Evolutionary conservation across 805 yeast species (phyloP), one percentile per base, ranked within the genome.

Genomic region (Yarrowia hollandica): DNA sequence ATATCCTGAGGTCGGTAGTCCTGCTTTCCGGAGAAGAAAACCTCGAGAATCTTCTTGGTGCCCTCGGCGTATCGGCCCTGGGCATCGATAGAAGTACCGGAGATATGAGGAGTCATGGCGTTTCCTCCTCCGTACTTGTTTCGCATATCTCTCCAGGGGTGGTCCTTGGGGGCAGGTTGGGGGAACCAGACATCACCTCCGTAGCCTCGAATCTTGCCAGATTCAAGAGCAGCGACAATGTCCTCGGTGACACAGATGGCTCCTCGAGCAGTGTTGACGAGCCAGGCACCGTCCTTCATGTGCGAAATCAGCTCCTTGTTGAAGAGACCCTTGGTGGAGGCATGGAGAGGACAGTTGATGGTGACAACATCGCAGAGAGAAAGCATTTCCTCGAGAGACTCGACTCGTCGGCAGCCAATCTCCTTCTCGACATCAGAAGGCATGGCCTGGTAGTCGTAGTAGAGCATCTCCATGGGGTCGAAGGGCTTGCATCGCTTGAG

Each of bases 21-120:
- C 34, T 31, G 34, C 18, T 31, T 31, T 8, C 34, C 34, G 16
- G 18, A 31, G 34, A 31, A 31, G 18, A 31, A n/a, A 10, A 31
- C 34, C 18, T 31, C 18, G 18, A 31, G 34, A n/a, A 31, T 31
- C 34, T 31, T 31, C 18, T 15, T 31, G 18, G 34, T 31, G 5
- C 34, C 34, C 18, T 31, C 18, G 18, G 19, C 34, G 18, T 31
- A 31, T 31, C 34, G 12, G 2, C 14, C 37, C 21, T 33, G 37
- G 19, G 35, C 35, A 7, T 33, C 37, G 10, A 16, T 33, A 39
- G 89, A 83, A 19, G 91, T 83, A 62, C 94, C 94, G 59, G 88
- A 82, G 65, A 83, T 81, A 69, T 86, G 94, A 15, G 91, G 90
- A 54, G 90, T 85, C 92, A 87, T 85, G 56, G 91, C 91, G 66